These are phyloP conservation scores for Epichloe gansuensis DNA, from an alignment of 2,329 filamentous ascomycete species.

Conservation along the genomic window DNA sequence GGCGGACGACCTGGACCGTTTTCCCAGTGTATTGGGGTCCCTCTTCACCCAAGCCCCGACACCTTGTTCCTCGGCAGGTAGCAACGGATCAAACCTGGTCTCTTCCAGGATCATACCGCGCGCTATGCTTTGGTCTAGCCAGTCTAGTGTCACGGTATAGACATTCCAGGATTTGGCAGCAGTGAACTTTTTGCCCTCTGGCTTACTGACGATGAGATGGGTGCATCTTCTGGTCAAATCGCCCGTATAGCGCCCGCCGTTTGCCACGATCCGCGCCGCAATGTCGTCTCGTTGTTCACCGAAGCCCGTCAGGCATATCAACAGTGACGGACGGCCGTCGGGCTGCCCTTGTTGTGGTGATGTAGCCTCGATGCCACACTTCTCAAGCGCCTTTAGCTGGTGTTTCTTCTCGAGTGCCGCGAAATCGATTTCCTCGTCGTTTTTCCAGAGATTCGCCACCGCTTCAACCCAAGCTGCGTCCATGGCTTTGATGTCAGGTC, in stretches of 20 bases:
- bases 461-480: constrained; percentile 75
- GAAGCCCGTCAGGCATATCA: constrained; percentile 46
- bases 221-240: constrained; percentile 80
- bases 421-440: constrained; percentile 67
- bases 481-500: constrained; percentile 76
- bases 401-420: constrained; percentile 54
- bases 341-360: constrained; percentile 10
- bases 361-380: constrained; percentile 29
- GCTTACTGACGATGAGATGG: constrained; percentile 69
- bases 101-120: constrained; percentile 90
- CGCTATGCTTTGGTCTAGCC: constrained; percentile 72
- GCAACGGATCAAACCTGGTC: constrained; percentile 62
- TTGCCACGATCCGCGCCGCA: constrained; percentile 49
- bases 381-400: constrained; percentile 51
- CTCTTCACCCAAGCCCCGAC: constrained; percentile 58
- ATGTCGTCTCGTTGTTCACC: constrained; percentile 56
- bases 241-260: constrained; percentile 76
- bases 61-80: constrained; percentile 61
- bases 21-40: constrained; percentile 37
- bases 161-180: constrained; percentile 78
- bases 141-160: constrained; percentile 67
- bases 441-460: constrained; percentile 67
- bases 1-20: constrained; percentile 43
- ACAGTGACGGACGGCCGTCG: constrained; percentile 27
- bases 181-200: constrained; percentile 80